Percentiles rank a stretch among this genome's conserved stretches.
Evolutionary conservation across 1,139 yeast species (phyloP).

Genomic region (Yamadazyma sp.): DNA sequence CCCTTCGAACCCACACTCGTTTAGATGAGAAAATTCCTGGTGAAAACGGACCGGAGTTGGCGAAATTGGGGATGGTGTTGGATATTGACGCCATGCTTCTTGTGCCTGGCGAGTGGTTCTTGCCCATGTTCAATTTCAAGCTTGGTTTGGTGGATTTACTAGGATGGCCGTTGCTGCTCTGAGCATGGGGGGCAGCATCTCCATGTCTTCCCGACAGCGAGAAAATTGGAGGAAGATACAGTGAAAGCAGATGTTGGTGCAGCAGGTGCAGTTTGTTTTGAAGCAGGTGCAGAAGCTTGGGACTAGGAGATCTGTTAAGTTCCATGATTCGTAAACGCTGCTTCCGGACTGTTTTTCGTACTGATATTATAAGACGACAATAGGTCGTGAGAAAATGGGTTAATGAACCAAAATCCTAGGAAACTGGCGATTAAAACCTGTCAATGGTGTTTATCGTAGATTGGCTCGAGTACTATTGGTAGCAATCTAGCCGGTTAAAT

Average conservation of each 20-base stretch:
- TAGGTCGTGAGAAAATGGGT: neutral
- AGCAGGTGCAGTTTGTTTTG: neutral
- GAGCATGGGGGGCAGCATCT: neutral
- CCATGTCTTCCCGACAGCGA: neutral
- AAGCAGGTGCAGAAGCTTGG: slow-evolving; percentile 5
- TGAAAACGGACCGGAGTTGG: slow-evolving; percentile 18
- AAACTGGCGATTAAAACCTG: too few species aligned
- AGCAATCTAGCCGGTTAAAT: too few species aligned
- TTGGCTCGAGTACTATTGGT: too few species aligned
- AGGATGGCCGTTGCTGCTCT: neutral
- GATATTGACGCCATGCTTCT: slow-evolving; percentile 14
- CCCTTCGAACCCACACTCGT: slow-evolving; percentile 67
- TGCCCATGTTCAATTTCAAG: slow-evolving; percentile 16
- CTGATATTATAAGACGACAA: too few species aligned
- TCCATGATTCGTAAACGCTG: slow-evolving; percentile 4
- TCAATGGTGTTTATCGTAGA: too few species aligned
- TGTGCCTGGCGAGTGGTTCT: slow-evolving; percentile 5
- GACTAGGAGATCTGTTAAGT: slow-evolving; percentile 12
- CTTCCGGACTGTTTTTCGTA: too few species aligned
- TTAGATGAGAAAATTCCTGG: slow-evolving; percentile 19
- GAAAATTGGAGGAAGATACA: neutral
- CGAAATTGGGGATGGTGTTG: slow-evolving; percentile 15
- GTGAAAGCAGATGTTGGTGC: neutral
- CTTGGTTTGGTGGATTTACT: slow-evolving; percentile 11
- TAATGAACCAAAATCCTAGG: too few species aligned